These are phyloP conservation scores for Claviceps quebecensis DNA, from an alignment of 2,329 filamentous ascomycete species.

Conservation along the genomic window DNA sequence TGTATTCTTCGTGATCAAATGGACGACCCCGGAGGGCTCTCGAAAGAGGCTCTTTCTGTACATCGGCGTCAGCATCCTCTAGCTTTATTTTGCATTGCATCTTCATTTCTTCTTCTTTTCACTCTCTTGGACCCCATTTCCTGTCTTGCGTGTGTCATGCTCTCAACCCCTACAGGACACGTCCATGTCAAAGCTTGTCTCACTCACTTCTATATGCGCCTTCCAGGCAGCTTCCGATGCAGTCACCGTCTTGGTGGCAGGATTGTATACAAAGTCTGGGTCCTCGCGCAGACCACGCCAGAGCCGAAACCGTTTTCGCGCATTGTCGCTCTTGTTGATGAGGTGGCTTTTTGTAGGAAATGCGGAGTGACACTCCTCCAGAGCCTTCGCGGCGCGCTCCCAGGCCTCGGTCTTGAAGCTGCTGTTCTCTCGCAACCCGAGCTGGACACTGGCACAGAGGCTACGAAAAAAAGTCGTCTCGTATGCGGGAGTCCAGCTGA, in stretches of 20 bases:
- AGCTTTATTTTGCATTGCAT: not conserved
- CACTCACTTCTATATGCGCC: slow-evolving; percentile 40
- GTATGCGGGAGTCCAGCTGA: slow-evolving; percentile 45
- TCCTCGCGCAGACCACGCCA: slow-evolving; percentile 46
- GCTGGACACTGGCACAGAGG: slow-evolving; percentile 43
- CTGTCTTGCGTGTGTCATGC: not conserved
- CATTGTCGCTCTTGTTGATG: slow-evolving; percentile 51
- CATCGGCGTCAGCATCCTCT: not conserved
- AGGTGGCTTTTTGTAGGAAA: slow-evolving; percentile 47
- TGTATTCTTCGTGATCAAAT: slow-evolving; percentile 46
- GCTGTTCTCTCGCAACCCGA: slow-evolving; percentile 42
- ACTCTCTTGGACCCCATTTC: not conserved
- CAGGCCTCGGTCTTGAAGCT: slow-evolving; percentile 49
- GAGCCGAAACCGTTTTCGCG: slow-evolving; percentile 46
- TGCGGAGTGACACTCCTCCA: slow-evolving; percentile 40
- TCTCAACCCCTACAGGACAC: not conserved
- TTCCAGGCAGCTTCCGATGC: slow-evolving; percentile 44
- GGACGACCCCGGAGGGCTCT: slow-evolving; percentile 41
- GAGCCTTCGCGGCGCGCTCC: slow-evolving; percentile 40
- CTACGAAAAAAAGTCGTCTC: slow-evolving; percentile 48
- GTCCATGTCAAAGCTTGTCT: not conserved
- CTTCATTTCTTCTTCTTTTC: not conserved
- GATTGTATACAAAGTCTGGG: slow-evolving; percentile 41
- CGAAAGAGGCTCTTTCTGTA: slow-evolving; percentile 42
- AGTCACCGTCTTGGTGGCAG: slow-evolving; percentile 34